phyloP scores from a whole-genome alignment of 2,329 filamentous ascomycete genomes.

The Amesomyces nigricolor region DNA sequence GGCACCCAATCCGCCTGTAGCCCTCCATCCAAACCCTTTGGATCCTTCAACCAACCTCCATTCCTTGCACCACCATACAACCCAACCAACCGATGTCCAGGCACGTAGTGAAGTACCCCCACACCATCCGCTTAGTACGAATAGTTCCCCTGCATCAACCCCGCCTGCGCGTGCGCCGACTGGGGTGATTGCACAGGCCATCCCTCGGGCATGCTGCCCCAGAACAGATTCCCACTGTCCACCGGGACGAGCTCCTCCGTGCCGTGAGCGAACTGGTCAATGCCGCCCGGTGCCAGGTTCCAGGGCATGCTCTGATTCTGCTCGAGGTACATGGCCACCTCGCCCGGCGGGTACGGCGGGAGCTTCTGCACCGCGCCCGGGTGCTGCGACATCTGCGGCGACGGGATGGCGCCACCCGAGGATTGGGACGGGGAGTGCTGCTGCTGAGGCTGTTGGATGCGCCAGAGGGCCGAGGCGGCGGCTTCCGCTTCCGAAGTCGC shows the following conservation, averaged over 20 bases:
- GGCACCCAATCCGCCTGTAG: too few species aligned
- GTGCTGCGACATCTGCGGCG: too few species aligned
- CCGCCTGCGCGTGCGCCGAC: neutral
- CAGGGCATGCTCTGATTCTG: constrained; percentile 27
- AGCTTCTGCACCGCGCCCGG: constrained; percentile 14
- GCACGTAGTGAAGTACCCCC: neutral
- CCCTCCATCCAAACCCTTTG: too few species aligned
- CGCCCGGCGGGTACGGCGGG: constrained; percentile 13
- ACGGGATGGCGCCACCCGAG: too few species aligned
- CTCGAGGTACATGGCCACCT: constrained; percentile 22
- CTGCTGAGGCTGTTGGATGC: constrained; percentile 11
- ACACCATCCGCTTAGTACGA: neutral
- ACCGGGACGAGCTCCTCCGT: constrained; percentile 18
- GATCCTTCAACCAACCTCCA: too few species aligned
- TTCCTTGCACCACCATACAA: too few species aligned
- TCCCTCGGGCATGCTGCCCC: constrained; percentile 17
- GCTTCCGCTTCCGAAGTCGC: constrained; percentile 5
- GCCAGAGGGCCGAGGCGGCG: constrained; percentile 13
- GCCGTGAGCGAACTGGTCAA: constrained; percentile 29
- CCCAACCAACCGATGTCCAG: neutral
- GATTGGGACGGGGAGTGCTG: neutral
- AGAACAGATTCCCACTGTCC: constrained; percentile 23
- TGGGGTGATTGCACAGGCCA: neutral
- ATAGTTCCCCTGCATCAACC: neutral
- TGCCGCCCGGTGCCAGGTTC: constrained; percentile 24